Evolutionary conservation across 352 stramenopile species (phyloP), one percentile per base, ranked within the genome.

Genomic region (Globisporangium irregulare): DNA sequence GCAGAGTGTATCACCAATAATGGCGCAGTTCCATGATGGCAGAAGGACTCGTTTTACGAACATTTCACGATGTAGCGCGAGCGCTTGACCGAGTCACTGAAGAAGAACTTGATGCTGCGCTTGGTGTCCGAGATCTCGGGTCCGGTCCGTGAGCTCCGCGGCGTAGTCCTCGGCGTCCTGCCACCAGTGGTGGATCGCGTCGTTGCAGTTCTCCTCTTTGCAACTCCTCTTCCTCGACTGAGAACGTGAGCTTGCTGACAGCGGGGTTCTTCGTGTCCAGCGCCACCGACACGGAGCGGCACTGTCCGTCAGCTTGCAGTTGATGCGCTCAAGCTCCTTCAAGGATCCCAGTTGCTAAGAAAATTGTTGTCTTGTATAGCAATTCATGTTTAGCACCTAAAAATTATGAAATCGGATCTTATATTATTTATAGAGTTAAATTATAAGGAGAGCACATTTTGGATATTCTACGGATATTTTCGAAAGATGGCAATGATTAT

Each of bases 161-260:
- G 73, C 57, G 63, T 58, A 80, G 27, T 92, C 82, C n/a, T 85
- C 73, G 2, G 75, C 75, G 0, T 74, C 66, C 3, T 66, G 50
- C 20, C 55, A n/a, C 67, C 58, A 32, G 29, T 32, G 29, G 29
- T 32, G 29, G 36, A 90, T 74, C 14, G 73, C 72, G 20, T 78
- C 82, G 65, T 72, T 85, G 57, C 91, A 73, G 38, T 78, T 78
- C 59, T 88, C 80, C 63, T 92, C 83, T 6, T 32, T 92, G 68
- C 27, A 58, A 63, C 66, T 85, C 79, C 69, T 94, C 86, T 58
- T 92, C 86, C 32, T 82, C 75, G 4, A 61, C 66, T 0, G 81
- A 86, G 64, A 86, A 94, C 9, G 53, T 68, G 20, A 91, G 73
- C 53, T 81, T 62, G 67, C 56, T 55, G 43, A 18, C 25, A 14